phyloP scores from a whole-genome alignment of 2,329 filamentous ascomycete species.

The Periconia sp. region DNA sequence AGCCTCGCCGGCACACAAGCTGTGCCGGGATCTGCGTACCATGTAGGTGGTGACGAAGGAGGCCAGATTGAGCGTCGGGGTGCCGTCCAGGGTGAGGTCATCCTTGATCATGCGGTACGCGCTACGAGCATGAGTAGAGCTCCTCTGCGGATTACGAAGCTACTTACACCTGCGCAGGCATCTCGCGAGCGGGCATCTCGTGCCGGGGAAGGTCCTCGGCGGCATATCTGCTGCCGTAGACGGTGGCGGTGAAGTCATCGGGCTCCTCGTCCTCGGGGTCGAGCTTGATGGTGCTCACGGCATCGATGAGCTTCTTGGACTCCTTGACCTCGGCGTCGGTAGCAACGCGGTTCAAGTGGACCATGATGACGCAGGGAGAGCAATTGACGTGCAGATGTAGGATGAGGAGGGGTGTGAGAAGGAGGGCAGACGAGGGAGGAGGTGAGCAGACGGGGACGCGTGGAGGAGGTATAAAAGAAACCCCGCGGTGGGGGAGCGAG shows the following conservation, averaged over 20 bases:
- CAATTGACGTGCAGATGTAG: conserved; percentile 7
- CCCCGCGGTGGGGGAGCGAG: background rate
- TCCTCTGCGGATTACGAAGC: background rate
- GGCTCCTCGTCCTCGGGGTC: conserved; percentile 38
- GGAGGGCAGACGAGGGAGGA: conserved; percentile 3
- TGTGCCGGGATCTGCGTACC: conserved; percentile 64
- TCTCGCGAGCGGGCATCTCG: conserved; percentile 83
- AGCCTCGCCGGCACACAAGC: background rate
- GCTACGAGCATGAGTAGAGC: conserved; percentile 16
- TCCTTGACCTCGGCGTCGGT: conserved; percentile 49
- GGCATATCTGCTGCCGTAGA: conserved; percentile 89
- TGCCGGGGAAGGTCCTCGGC: conserved; percentile 77
- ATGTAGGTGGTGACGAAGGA: conserved; percentile 97
- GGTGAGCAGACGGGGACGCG: background rate
- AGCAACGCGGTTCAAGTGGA: conserved; percentile 55
- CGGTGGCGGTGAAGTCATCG: conserved; percentile 72
- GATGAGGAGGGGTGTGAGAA: background rate
- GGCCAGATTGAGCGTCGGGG: conserved; percentile 68
- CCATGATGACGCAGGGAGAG: conserved; percentile 46
- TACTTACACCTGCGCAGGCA: conserved; percentile 77
- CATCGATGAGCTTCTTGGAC: conserved; percentile 24
- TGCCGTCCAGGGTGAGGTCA: conserved; percentile 87
- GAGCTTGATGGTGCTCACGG: conserved; percentile 29
- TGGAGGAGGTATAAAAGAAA: background rate
- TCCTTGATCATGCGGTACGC: conserved; percentile 96